Base-by-base conservation (phyloP, 2,329 filamentous ascomycete genomes). In the Gaeumannomyces tritici region DNA sequence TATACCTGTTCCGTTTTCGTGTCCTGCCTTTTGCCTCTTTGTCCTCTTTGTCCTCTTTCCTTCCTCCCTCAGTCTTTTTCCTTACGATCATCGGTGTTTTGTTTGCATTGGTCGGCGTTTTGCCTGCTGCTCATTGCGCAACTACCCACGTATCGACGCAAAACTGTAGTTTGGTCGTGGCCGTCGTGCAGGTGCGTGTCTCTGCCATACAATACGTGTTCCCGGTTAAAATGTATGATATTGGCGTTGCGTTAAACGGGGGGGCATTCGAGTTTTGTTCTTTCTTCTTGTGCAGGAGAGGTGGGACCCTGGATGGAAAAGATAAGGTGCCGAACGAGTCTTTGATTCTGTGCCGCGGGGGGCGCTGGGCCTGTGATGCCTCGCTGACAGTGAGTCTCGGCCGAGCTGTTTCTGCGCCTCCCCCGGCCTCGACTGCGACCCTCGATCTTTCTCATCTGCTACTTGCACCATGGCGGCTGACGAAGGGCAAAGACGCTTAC, bases 31-130 rank as follows among this genome's bases (percentile, higher is more conserved):
- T 9, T 15, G 7, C 21, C 7, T n/a, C 21, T 11, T 21, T 35
- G 31, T 59, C 59, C 54, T 31, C 54, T 31, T 33, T 61, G 4
- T 54, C 57, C 29, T 51, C 33, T 27, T 59, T 55, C 18, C n/a
- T 55, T 47, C 12, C 31, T 12, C 31, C 31, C 33, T 26, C n/a
- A n/a, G n/a, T 51, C 55, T 9, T 47, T 62, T 24, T 28, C 9
- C 15, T 57, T n/a, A 24, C 24, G 27, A 28, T 59, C 26, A 35
- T 18, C 55, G 24, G 57, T 42, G 56, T 63, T 55, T 55, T 33
- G 55, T 62, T 62, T 51, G 35, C 35, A 54, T 60, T 35, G 59
- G 27, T 28, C 59, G 59, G 59, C 59, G 59, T 60, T 60, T 31
- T 58, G 26, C 56, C 56, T 58, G 11, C 28, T 58, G 56, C 28